Evolutionary conservation across 371 early-diverging fungal species (phyloP).

Genomic region (Smittium culicis): DNA sequence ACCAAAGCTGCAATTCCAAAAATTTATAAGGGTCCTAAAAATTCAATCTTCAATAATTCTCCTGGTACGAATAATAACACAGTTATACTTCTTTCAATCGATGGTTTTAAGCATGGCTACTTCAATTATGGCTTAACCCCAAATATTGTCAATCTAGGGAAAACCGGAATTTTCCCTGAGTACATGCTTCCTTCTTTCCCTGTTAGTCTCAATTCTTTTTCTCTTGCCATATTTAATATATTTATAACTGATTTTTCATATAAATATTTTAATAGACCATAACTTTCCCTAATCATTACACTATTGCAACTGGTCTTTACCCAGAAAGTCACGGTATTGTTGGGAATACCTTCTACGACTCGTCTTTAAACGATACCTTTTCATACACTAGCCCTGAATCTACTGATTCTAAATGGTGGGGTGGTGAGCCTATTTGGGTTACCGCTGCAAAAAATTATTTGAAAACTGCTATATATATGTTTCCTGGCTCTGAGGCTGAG

Average conservation of each 20-base stretch:
- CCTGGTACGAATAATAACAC: too few relatives aligned
- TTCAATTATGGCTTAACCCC: constrained; percentile 59
- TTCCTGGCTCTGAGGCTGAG: constrained; percentile 69
- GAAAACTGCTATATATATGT: constrained; percentile 61
- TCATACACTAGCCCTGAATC: constrained; percentile 45
- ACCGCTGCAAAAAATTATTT: constrained; percentile 55
- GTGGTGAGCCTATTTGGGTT: constrained; percentile 88
- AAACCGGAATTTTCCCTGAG: constrained; percentile 25
- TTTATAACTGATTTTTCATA: not conserved
- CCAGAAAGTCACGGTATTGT: constrained; percentile 90
- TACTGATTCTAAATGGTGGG: constrained; percentile 60
- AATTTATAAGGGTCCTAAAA: too few relatives aligned
- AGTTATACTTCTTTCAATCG: constrained; percentile 76
- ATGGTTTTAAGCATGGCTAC: constrained; percentile 81
- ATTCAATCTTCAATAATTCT: too few relatives aligned
- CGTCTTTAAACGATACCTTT: constrained; percentile 53
- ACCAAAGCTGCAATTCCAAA: too few relatives aligned
- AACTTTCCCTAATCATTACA: constrained; percentile 92
- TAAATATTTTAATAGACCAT: not conserved
- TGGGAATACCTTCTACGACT: constrained; percentile 75
- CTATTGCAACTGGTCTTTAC: constrained; percentile 79
- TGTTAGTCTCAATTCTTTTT: constrained; percentile 9
- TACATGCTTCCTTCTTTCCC: constrained; percentile 24
- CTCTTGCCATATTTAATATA: constrained; percentile 38
- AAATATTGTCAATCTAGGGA: constrained; percentile 43